Conservation (phyloP, 116 monocot genomes). For the Trichopus zeylanicus region DNA sequence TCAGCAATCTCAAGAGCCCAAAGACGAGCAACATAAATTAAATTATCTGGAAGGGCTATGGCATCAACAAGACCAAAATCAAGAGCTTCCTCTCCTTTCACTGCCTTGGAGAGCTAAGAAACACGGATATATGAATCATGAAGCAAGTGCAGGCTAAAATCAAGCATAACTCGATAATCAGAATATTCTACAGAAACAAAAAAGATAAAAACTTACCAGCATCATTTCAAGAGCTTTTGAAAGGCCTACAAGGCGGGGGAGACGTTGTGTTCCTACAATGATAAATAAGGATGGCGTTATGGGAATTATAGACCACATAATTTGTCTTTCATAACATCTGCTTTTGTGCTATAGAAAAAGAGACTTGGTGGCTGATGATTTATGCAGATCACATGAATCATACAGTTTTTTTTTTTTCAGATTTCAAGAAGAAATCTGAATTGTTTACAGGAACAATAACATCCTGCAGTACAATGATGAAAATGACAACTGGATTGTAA, state of each 20-base stretch:
- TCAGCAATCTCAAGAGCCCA: slow-evolving; percentile 88
- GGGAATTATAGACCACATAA: neutral
- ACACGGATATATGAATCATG: neutral
- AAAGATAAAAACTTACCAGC: slow-evolving; percentile 37
- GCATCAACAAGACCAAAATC: slow-evolving; percentile 76
- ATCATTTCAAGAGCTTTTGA: slow-evolving; percentile 95
- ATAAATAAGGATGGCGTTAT: neutral
- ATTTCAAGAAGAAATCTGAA: no score
- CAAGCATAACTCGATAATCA: neutral
- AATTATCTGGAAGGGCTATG: slow-evolving; percentile 49
- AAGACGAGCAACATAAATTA: slow-evolving; percentile 51
- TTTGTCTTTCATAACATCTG: no score
- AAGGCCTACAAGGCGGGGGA: slow-evolving; percentile 90
- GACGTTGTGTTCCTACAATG: slow-evolving; percentile 75
- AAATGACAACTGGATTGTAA: no score
- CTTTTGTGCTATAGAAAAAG: no score
- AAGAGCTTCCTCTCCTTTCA: slow-evolving; percentile 77
- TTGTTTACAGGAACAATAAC: no score
- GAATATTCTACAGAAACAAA: neutral
- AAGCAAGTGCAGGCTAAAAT: neutral
- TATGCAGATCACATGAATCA: no score
- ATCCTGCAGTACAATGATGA: no score
- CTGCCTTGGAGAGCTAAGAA: slow-evolving; percentile 55
- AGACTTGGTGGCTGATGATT: no score
- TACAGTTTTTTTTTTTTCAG: no score